Conservation (phyloP, 139 green algal genomes). For the Micromonas commoda region DNA sequence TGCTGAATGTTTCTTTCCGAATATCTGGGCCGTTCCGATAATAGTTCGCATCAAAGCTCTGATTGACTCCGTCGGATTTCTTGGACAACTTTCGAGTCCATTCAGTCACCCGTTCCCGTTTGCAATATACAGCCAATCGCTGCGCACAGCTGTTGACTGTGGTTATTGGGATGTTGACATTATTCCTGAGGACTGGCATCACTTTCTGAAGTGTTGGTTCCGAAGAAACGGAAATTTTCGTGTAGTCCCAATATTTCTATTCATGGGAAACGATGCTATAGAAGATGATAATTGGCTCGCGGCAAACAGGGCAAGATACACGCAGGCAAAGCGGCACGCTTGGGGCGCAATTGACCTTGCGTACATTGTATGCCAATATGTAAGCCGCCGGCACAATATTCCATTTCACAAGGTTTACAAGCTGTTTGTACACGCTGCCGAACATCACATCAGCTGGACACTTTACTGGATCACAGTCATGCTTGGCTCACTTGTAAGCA, state of each 20-base stretch:
- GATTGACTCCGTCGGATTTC: not conserved
- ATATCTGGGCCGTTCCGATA: conserved; percentile 9
- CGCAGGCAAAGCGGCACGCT: conserved; percentile 4
- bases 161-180: conserved; percentile 12
- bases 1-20: conserved; percentile 2
- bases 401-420: not conserved
- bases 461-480: conserved; percentile 3
- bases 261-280: conserved; percentile 9
- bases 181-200: conserved; percentile 17
- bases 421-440: not conserved
- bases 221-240: conserved; percentile 3
- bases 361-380: conserved; percentile 18
- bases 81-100: not conserved
- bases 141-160: not conserved
- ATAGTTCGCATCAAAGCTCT: conserved; percentile 8
- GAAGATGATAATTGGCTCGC: not conserved
- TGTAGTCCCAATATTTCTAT: conserved; percentile 3
- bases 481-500: not conserved
- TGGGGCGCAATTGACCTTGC: conserved; percentile 18
- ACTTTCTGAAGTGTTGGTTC: conserved; percentile 19
- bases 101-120: conserved; percentile 3
- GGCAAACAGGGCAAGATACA: conserved; percentile 1
- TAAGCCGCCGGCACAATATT: not conserved
- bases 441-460: conserved; percentile 14
- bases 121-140: conserved; percentile 2